Evolutionary conservation across 2,329 filamentous ascomycete genomes (phyloP).

Genomic region (Knufia petricola): DNA sequence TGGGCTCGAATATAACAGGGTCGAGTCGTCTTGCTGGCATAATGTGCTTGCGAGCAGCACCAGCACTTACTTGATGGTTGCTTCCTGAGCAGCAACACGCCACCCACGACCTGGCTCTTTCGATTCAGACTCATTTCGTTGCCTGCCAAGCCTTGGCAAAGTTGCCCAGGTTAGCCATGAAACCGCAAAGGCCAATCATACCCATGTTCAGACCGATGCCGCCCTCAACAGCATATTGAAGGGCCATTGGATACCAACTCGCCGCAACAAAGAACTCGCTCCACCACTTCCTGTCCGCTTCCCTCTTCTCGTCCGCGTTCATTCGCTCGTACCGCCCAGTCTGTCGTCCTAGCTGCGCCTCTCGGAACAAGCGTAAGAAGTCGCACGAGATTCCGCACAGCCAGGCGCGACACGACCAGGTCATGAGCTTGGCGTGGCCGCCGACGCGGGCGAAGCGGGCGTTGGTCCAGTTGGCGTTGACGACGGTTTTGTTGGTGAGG

Average conservation of each 20-base stretch:
- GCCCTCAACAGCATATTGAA: conserved; percentile 69
- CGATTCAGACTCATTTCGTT: conserved; percentile 20
- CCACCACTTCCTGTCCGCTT: conserved; percentile 25
- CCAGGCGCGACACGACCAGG: conserved; percentile 75
- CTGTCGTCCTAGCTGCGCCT: conserved; percentile 25
- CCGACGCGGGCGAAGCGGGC: conserved; percentile 40
- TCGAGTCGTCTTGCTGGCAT: no score
- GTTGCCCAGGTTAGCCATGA: conserved; percentile 38
- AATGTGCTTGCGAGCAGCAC: no score
- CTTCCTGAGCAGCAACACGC: neutral
- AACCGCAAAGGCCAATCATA: conserved; percentile 50
- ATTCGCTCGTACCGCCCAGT: conserved; percentile 15
- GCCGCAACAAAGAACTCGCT: conserved; percentile 24
- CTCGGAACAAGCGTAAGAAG: conserved; percentile 53
- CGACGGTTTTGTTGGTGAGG: conserved; percentile 61
- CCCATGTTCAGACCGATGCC: conserved; percentile 50
- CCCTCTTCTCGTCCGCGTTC: conserved; percentile 15
- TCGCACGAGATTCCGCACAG: conserved; percentile 67
- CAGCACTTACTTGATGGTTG: no score
- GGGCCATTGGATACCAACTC: conserved; percentile 65
- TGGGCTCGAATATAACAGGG: no score
- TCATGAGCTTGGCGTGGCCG: conserved; percentile 51
- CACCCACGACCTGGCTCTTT: neutral
- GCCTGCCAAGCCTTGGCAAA: conserved; percentile 38
- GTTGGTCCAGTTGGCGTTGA: conserved; percentile 38